These are phyloP conservation scores for Ambrosiella beaveri DNA, from an alignment of 2,329 filamentous ascomycete species.

Conservation along the genomic window DNA sequence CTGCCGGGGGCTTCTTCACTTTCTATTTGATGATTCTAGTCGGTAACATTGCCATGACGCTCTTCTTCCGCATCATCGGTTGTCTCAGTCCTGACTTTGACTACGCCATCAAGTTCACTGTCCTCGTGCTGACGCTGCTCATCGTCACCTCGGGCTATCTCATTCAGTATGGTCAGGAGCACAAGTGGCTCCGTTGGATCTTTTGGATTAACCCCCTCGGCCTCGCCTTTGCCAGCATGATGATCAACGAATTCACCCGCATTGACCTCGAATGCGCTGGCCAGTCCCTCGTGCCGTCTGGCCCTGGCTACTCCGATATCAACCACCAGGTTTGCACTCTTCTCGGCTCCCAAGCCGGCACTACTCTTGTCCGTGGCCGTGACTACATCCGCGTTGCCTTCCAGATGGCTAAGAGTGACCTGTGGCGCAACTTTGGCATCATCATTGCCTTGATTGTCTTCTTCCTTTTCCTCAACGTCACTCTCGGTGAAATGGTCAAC, in stretches of 20 bases:
- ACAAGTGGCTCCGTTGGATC: slow-evolving; percentile 66
- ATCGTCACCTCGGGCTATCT: slow-evolving; percentile 68
- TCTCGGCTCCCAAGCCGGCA: slow-evolving; percentile 51
- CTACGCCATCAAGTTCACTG: slow-evolving; percentile 67
- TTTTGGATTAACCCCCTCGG: slow-evolving; percentile 62
- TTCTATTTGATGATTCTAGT: slow-evolving; percentile 56
- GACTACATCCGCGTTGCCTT: slow-evolving; percentile 55
- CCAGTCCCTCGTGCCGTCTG: slow-evolving; percentile 53
- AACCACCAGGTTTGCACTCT: slow-evolving; percentile 68
- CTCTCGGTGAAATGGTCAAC: slow-evolving; percentile 61
- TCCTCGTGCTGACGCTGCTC: slow-evolving; percentile 65
- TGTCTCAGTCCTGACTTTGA: slow-evolving; percentile 68
- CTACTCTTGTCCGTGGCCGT: slow-evolving; percentile 42
- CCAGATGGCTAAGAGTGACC: slow-evolving; percentile 44
- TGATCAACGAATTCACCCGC: slow-evolving; percentile 71
- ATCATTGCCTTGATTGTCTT: slow-evolving; percentile 56
- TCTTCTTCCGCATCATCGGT: slow-evolving; percentile 61
- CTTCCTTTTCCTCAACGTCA: slow-evolving; percentile 59
- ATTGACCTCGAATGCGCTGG: slow-evolving; percentile 51
- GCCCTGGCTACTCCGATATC: slow-evolving; percentile 52
- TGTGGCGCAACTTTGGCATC: slow-evolving; percentile 78
- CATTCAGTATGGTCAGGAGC: slow-evolving; percentile 59
- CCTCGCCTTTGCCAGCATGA: slow-evolving; percentile 57
- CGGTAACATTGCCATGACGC: slow-evolving; percentile 54
- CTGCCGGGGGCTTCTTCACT: slow-evolving; percentile 61